Evolutionary conservation across 768 basidiomycete genomes (phyloP).

Genomic region (Russula ochroleuca): DNA sequence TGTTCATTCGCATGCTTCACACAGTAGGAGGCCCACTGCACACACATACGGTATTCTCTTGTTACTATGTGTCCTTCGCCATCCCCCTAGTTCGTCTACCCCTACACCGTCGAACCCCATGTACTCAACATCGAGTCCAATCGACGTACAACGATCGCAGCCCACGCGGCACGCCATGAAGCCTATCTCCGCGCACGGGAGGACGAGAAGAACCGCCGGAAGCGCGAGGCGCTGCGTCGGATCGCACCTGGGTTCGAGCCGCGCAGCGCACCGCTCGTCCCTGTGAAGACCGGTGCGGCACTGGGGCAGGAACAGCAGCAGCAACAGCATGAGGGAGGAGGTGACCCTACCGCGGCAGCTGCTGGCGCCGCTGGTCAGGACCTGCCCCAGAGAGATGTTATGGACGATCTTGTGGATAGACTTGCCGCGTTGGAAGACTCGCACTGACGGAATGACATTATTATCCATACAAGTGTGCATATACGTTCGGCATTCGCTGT

Average conservation of each 20-base stretch:
- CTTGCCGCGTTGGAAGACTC: slow-evolving; percentile 21
- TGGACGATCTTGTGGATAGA: slow-evolving; percentile 26
- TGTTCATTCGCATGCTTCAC: slow-evolving; percentile 28
- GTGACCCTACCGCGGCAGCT: not conserved
- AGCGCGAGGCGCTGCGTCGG: slow-evolving; percentile 60
- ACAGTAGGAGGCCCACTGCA: slow-evolving; percentile 6
- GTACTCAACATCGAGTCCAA: slow-evolving; percentile 71
- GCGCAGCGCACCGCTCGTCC: slow-evolving; percentile 14
- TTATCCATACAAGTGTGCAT: too few relatives aligned
- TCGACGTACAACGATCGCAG: slow-evolving; percentile 59
- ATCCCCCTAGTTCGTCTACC: slow-evolving; percentile 79
- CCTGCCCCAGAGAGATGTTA: slow-evolving; percentile 18
- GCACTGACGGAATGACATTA: not conserved
- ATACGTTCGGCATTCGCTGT: not conserved
- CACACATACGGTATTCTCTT: not conserved
- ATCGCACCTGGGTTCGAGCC: slow-evolving; percentile 82
- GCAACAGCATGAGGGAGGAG: not conserved
- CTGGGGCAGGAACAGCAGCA: not conserved
- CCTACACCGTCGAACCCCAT: slow-evolving; percentile 89
- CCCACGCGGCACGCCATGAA: slow-evolving; percentile 63
- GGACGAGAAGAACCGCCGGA: slow-evolving; percentile 67
- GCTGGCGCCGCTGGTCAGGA: not conserved
- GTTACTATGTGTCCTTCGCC: too few relatives aligned
- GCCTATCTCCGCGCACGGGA: slow-evolving; percentile 65
- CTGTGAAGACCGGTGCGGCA: slow-evolving; percentile 5